A percentile compares a stretch with the other conserved stretches of the same genome.
These are phyloP conservation scores for Hymenotorrendiella dingleyae DNA, from an alignment of 2,329 filamentous ascomycete species.

Conservation along the genomic window DNA sequence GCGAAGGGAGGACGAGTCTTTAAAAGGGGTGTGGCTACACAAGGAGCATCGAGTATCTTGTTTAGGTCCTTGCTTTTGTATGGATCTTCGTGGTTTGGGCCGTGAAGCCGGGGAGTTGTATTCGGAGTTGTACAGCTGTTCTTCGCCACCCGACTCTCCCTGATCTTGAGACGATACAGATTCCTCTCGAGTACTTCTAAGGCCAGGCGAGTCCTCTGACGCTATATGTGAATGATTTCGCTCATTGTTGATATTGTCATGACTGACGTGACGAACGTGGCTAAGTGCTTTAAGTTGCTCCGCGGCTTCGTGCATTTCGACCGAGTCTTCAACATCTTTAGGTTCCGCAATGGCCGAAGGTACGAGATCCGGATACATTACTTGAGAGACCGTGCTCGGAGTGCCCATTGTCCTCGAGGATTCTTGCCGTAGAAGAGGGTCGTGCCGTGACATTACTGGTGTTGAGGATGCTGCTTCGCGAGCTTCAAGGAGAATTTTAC, in stretches of 20 bases:
- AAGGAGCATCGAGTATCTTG: conserved; percentile 56
- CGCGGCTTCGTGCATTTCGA: conserved; percentile 63
- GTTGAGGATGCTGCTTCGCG: conserved; percentile 31
- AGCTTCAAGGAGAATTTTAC: conserved; percentile 46
- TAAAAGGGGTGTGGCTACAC: conserved; percentile 60
- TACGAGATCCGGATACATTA: conserved; percentile 23
- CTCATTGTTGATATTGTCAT: conserved; percentile 34
- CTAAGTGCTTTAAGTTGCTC: conserved; percentile 62
- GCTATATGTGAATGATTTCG: conserved; percentile 29
- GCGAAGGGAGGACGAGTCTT: conserved; percentile 58
- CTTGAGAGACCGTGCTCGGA: conserved; percentile 20
- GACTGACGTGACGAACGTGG: conserved; percentile 52
- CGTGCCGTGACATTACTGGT: conserved; percentile 38
- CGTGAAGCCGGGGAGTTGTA: conserved; percentile 30
- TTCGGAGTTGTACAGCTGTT: conserved; percentile 31
- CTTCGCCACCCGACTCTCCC: conserved; percentile 37
- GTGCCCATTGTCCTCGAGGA: conserved; percentile 24
- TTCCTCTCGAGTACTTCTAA: conserved; percentile 36
- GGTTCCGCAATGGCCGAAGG: conserved; percentile 26
- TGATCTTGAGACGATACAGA: conserved; percentile 35
- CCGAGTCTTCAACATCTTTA: conserved; percentile 54
- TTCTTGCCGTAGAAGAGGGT: conserved; percentile 24
- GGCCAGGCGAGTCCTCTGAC: conserved; percentile 27
- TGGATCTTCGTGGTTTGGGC: conserved; percentile 29
- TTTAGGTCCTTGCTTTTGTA: conserved; percentile 38